Conservation (phyloP, 2,329 filamentous ascomycete species). For the Pseudopyricularia cyperi region DNA sequence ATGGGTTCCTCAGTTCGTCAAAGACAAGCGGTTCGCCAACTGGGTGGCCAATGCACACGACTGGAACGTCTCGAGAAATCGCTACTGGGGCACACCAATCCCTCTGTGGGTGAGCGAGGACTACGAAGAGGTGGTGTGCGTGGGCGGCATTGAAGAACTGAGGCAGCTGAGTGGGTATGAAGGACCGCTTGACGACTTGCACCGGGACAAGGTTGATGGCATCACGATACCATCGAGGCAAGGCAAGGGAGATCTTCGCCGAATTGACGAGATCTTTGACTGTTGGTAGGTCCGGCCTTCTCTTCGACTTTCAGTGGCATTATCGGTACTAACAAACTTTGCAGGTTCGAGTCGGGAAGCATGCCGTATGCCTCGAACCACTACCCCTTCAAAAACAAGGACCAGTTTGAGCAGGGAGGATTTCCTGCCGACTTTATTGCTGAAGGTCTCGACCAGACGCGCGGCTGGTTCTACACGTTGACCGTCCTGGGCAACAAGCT, state of each 20-base stretch:
- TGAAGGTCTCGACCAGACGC: conserved; percentile 56
- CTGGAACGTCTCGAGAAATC: conserved; percentile 89
- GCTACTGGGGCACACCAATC: conserved; percentile 91
- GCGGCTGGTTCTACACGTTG: conserved; percentile 94
- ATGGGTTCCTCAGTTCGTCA: conserved; percentile 84
- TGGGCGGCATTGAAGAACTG: conserved; percentile 75
- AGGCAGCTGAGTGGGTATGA: conserved; percentile 75
- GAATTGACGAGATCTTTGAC: conserved; percentile 83
- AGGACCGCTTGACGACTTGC: conserved; percentile 72
- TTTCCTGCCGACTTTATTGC: conserved; percentile 39
- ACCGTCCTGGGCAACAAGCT: conserved; percentile 79
- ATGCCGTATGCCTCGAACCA: conserved; percentile 91
- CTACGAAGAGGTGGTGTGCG: conserved; percentile 69
- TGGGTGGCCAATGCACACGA: conserved; percentile 87
- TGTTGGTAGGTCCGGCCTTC: conserved; percentile 49
- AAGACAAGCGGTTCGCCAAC: conserved; percentile 79
- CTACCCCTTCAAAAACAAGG: conserved; percentile 82
- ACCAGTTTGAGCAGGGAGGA: conserved; percentile 41
- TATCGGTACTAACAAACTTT: too few relatives aligned
- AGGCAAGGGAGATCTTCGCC: conserved; percentile 70
- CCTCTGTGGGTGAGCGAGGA: conserved; percentile 89
- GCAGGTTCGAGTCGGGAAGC: conserved; percentile 73
- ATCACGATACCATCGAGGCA: conserved; percentile 87
- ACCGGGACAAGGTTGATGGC: conserved; percentile 83
- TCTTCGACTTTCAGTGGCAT: not conserved